Percentiles rank a stretch among this genome's conserved stretches.
Conservation (phyloP, 2,329 filamentous ascomycete genomes). For the Trichoderma endophyticum region DNA sequence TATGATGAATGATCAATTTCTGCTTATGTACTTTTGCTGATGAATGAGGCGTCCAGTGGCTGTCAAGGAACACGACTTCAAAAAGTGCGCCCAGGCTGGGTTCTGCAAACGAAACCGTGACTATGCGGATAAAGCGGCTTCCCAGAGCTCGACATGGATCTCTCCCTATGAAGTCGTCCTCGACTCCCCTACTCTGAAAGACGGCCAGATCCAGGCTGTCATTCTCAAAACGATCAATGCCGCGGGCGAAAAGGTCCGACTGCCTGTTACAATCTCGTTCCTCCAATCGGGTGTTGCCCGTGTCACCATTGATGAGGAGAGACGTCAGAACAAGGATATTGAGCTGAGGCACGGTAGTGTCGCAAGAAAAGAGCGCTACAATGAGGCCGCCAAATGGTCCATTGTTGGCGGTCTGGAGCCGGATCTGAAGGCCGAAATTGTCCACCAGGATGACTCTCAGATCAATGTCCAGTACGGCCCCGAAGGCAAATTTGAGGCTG, state of each 20-base stretch:
- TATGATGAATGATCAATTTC: slow-evolving; percentile 38
- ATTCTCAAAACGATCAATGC: slow-evolving; percentile 75
- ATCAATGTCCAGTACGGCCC: slow-evolving; percentile 79
- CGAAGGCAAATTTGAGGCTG: slow-evolving; percentile 70
- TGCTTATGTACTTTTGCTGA: slow-evolving; percentile 19
- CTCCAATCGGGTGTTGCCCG: slow-evolving; percentile 85
- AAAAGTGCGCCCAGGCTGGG: slow-evolving; percentile 90
- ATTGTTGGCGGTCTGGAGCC: slow-evolving; percentile 76
- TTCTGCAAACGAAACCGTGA: slow-evolving; percentile 95
- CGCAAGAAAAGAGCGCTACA: slow-evolving; percentile 87
- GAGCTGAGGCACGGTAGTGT: slow-evolving; percentile 80
- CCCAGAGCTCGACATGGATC: slow-evolving; percentile 64
- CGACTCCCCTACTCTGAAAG: slow-evolving; percentile 69
- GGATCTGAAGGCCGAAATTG: slow-evolving; percentile 68
- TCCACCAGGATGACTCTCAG: slow-evolving; percentile 61
- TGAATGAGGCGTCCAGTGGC: slow-evolving; percentile 49
- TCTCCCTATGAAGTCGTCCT: slow-evolving; percentile 77
- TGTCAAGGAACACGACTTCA: slow-evolving; percentile 97
- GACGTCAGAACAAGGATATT: slow-evolving; percentile 82
- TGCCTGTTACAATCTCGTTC: slow-evolving; percentile 85
- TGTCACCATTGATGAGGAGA: slow-evolving; percentile 88
- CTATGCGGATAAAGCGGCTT: slow-evolving; percentile 73
- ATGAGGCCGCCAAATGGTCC: slow-evolving; percentile 82
- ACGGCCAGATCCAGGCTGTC: slow-evolving; percentile 74
- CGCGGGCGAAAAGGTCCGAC: slow-evolving; percentile 62